phyloP scores from a whole-genome alignment of 1,284 basidiomycete genomes.

The Hymenochaete sp. region DNA sequence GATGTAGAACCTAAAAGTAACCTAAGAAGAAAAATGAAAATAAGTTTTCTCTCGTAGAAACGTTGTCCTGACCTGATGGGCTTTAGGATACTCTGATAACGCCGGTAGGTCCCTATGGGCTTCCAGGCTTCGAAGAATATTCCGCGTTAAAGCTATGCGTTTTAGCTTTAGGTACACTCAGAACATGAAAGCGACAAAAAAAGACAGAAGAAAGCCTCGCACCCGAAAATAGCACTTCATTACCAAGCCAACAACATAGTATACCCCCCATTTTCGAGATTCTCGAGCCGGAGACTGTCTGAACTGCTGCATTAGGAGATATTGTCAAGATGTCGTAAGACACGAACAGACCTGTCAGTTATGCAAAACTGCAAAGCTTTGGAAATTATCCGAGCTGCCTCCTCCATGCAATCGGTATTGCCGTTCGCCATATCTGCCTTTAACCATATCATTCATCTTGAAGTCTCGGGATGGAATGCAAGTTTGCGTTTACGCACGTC shows the following conservation, averaged over 20 bases:
- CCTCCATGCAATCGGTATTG: constrained; percentile 74
- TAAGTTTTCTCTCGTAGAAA: background rate
- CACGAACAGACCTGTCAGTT: constrained; percentile 66
- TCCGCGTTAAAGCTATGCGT: constrained; percentile 85
- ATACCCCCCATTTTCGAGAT: constrained; percentile 90
- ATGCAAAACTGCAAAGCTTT: constrained; percentile 91
- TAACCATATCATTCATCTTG: background rate
- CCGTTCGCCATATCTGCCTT: constrained; percentile 65
- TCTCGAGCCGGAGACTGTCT: constrained; percentile 60
- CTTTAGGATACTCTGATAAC: constrained; percentile 65
- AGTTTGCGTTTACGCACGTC: constrained; percentile 37
- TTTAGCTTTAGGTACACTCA: constrained; percentile 51
- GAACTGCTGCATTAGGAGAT: background rate
- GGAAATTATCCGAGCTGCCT: constrained; percentile 82
- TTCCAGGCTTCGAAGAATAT: constrained; percentile 82
- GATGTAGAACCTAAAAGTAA: constrained; percentile 87
- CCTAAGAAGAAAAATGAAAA: constrained; percentile 33
- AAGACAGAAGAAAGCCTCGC: constrained; percentile 27
- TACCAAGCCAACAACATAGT: constrained; percentile 87
- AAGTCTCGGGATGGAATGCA: background rate
- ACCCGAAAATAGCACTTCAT: constrained; percentile 94
- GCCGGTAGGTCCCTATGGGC: constrained; percentile 82
- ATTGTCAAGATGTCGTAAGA: constrained; percentile 5
- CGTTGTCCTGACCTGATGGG: constrained; percentile 65
- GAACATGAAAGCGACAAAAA: background rate